Conservation (phyloP, 169 alveolate species). For the Plasmodium gallinaceum region DNA sequence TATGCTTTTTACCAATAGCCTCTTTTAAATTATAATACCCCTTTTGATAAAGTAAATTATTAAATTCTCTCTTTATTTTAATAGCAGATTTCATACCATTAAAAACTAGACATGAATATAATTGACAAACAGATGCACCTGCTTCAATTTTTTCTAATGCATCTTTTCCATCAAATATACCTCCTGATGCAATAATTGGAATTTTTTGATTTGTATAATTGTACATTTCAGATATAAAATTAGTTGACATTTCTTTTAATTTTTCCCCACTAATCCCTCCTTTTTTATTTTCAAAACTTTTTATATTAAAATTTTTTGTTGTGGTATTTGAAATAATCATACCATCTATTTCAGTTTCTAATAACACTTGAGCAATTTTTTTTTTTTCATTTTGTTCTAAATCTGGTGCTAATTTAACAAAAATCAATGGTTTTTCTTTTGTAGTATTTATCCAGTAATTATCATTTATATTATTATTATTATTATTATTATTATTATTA, state of each 20-base stretch:
- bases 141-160: conserved; percentile 90
- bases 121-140: conserved; percentile 90
- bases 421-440: conserved; percentile 72
- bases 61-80: conserved; percentile 48
- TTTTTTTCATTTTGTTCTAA: conserved; percentile 83
- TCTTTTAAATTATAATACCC: conserved; percentile 72
- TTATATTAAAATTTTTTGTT: conserved; percentile 59
- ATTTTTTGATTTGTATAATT: conserved; percentile 84
- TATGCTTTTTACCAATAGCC: conserved; percentile 57
- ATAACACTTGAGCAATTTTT: conserved; percentile 89
- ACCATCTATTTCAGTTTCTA: conserved; percentile 86
- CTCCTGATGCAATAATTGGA: conserved; percentile 92
- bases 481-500: background rate
- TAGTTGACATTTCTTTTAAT: conserved; percentile 83
- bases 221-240: conserved; percentile 87
- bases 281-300: conserved; percentile 66
- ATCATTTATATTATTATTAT: conserved; percentile 18
- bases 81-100: conserved; percentile 73
- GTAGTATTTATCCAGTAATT: conserved; percentile 72
- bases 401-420: conserved; percentile 86
- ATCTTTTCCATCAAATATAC: conserved; percentile 88
- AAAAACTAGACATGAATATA: conserved; percentile 87
- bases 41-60: conserved; percentile 40
- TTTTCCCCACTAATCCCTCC: conserved; percentile 92
- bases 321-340: conserved; percentile 90